phyloP scores from a whole-genome alignment of 352 stramenopile genomes.

The Globisporangium abappressorium region DNA sequence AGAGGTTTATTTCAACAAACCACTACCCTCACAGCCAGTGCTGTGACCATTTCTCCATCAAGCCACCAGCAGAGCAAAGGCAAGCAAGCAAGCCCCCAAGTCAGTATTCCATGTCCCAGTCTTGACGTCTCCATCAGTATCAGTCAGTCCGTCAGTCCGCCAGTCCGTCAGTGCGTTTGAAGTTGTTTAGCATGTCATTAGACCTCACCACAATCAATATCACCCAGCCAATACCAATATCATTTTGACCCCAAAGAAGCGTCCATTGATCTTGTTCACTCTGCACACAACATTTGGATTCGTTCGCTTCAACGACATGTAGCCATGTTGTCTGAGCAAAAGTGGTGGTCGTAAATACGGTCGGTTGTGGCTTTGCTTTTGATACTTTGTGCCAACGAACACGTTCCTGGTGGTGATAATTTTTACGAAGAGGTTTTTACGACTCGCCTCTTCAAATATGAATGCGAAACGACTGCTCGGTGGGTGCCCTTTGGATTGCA shows the following conservation, averaged over 20 bases:
- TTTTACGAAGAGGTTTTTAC: conserved; percentile 12
- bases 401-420: not conserved
- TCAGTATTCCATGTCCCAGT: not conserved
- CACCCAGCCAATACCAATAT: not conserved
- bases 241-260: not conserved
- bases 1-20: not conserved
- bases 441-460: not conserved
- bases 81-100: not conserved
- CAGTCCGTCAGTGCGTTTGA: not conserved
- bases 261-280: too few species aligned
- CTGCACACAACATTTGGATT: too few species aligned
- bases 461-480: not conserved
- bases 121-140: not conserved
- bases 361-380: not conserved
- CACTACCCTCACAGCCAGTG: conserved; percentile 6
- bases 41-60: conserved; percentile 13
- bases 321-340: not conserved
- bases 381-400: too few species aligned
- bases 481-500: not conserved
- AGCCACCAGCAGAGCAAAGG: not conserved
- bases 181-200: not conserved
- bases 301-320: not conserved
- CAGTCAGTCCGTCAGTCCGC: not conserved
- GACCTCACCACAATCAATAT: not conserved
- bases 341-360: not conserved